Evolutionary conservation across 2,329 filamentous ascomycete genomes (phyloP), one percentile per base, ranked within the genome.

Genomic region (Cladophialophora carrionii): DNA sequence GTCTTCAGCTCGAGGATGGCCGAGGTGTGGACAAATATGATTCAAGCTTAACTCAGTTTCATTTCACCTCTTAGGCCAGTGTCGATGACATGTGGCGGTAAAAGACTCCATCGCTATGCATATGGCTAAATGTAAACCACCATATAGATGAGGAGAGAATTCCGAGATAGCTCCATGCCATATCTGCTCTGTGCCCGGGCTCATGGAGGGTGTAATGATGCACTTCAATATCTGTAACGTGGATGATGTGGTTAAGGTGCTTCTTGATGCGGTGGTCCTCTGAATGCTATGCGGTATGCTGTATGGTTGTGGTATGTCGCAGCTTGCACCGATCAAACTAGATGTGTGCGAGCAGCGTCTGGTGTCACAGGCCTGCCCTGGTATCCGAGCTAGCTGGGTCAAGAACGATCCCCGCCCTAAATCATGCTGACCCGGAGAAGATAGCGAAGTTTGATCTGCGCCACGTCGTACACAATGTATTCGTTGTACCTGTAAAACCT

Each of bases 401-500:
- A 58, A 48, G 22, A 5, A n/a, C n/a, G 6, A 17, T 9, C 5
- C 37, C 37, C n/a, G n/a, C 29, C 48, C 64, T 59, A 63, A 52
- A 6, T 60, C 56, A 81, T 81, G n/a, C 73, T 63, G 6, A 81
- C 78, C 26, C 76, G 74, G 51, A 81, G 76, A 43, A 82, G 71
- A 69, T 82, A 82, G 24, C 76, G 74, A 68, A 80, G 74, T 20
- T 76, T 76, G 64, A 82, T 78, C 73, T 82, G 80, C n/a, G 78
- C 76, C 29, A 81, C 76, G 71, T 82, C 79, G 64, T 82, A 82
- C 26, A 78, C 78, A 57, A 82, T 82, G 67, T 82, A 82, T 73
- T 82, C 80, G 62, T 81, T 80, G 70, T 80, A 68, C 26, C 52
- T 54, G 29, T 17, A 51, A 34, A 54, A 4, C 32, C 24, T 54